Evolutionary conservation across 305 asterid genomes (phyloP).

Genomic region (Plantago lanceolata): DNA sequence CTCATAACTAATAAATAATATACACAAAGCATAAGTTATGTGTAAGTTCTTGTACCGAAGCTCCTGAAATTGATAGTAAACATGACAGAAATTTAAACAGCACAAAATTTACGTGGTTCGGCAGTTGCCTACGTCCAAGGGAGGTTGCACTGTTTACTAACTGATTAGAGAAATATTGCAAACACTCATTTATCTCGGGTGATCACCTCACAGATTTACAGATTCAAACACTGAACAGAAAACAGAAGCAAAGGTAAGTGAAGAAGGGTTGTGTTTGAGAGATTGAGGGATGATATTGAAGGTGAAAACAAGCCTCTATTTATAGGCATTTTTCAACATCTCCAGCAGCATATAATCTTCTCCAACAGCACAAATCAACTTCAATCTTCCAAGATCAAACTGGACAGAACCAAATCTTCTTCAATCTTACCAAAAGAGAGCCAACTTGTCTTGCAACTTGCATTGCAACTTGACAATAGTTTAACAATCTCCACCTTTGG

Average conservation of each 20-base stretch:
- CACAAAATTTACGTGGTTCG: no score
- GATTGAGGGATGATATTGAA: neutral
- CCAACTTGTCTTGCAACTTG: neutral
- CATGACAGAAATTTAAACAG: no score
- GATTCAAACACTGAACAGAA: neutral
- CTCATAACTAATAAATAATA: no score
- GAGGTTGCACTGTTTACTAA: neutral
- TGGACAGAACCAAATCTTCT: no score
- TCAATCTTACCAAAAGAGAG: neutral
- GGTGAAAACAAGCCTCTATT: neutral
- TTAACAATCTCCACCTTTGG: conserved; percentile 4
- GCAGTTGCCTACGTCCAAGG: neutral
- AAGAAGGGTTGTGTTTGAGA: neutral
- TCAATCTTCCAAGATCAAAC: no score
- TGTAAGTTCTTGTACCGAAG: no score
- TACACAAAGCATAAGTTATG: no score
- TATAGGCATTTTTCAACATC: neutral
- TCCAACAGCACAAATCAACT: no score
- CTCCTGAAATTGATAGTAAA: no score
- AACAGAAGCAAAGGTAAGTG: neutral
- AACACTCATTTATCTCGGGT: neutral
- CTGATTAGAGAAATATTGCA: conserved; percentile 1
- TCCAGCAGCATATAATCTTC: neutral
- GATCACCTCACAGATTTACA: neutral
- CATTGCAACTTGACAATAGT: neutral